Percentiles rank a stretch among this genome's conserved stretches.
phyloP scores from a whole-genome alignment of 2,329 filamentous ascomycete species.

The Paraphaeosphaeria minitans region DNA sequence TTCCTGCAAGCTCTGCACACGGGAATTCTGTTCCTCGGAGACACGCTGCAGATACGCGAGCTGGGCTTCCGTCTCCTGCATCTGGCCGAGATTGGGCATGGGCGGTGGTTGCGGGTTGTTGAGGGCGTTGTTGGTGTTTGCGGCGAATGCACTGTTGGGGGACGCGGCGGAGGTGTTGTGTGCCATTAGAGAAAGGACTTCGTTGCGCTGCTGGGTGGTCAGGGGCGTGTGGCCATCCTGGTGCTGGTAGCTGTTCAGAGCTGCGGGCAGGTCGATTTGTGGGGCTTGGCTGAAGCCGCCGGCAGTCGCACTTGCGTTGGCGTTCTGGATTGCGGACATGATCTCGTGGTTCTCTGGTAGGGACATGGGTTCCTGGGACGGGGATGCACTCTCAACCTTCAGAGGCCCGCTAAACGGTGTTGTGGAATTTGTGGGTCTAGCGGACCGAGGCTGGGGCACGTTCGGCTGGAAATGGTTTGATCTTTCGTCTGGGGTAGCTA shows the following conservation, averaged over 20 bases:
- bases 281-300: constrained; percentile 38
- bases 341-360: constrained; percentile 54
- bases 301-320: constrained; percentile 45
- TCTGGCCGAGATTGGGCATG: constrained; percentile 63
- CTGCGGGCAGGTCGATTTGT: constrained; percentile 53
- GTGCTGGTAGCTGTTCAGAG: constrained; percentile 55
- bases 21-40: constrained; percentile 77
- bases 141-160: constrained; percentile 24
- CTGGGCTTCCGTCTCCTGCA: constrained; percentile 73
- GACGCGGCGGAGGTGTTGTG: constrained; percentile 50
- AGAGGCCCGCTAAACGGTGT: constrained; percentile 32
- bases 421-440: constrained; percentile 15
- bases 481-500: constrained; percentile 26
- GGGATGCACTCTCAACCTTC: constrained; percentile 48
- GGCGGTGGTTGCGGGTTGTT: constrained; percentile 60
- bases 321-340: constrained; percentile 56
- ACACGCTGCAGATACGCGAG: constrained; percentile 79
- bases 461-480: constrained; percentile 32
- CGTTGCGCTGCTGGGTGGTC: constrained; percentile 54
- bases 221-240: constrained; percentile 53
- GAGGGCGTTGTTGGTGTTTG: constrained; percentile 60
- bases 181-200: constrained; percentile 56
- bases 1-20: constrained; percentile 75
- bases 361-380: constrained; percentile 41
- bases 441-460: constrained; percentile 21